Conservation (phyloP, 1,284 basidiomycete genomes). For the Fomitopsis betulina region DNA sequence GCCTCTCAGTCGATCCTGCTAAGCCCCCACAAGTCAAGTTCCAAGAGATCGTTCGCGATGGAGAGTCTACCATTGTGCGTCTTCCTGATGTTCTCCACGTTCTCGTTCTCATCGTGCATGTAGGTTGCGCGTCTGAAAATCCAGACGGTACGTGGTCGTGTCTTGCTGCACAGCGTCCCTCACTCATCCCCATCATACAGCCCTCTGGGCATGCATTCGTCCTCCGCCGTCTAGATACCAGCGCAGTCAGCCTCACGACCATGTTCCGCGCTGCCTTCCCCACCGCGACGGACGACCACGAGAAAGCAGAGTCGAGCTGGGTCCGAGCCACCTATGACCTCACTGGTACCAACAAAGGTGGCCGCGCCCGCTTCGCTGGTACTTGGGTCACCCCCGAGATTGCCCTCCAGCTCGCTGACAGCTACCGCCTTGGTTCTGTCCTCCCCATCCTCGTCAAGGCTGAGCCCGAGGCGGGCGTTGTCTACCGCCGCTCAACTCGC, state of each 20-base stretch:
- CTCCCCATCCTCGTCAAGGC: conserved; percentile 70
- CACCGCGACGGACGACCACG: conserved; percentile 72
- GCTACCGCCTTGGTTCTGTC: conserved; percentile 58
- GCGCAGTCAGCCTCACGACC: conserved; percentile 92
- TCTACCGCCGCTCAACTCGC: conserved; percentile 62
- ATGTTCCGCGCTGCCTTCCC: conserved; percentile 99
- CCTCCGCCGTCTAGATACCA: conserved; percentile 92
- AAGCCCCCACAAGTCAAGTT: conserved; percentile 53
- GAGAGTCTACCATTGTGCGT: conserved; percentile 60
- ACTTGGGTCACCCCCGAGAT: conserved; percentile 80
- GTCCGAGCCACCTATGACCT: conserved; percentile 80
- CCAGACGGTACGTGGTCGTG: conserved; percentile 77
- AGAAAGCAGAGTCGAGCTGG: conserved; percentile 83
- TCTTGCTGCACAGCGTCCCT: conserved; percentile 4
- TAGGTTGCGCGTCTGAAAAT: conserved; percentile 92
- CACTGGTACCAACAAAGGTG: conserved; percentile 77
- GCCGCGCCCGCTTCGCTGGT: conserved; percentile 80
- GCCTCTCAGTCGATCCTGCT: conserved; percentile 23
- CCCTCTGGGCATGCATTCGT: conserved; percentile 86
- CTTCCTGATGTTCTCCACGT: conserved; percentile 5
- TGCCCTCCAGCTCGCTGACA: conserved; percentile 62
- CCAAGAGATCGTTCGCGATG: conserved; percentile 66
- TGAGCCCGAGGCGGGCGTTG: conserved; percentile 69
- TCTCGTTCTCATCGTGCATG: conserved; percentile 9
- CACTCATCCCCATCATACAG: conserved; percentile 33